Evolutionary conservation across 2,329 filamentous ascomycete genomes (phyloP).

Genomic region (Triangularia verruculosa): DNA sequence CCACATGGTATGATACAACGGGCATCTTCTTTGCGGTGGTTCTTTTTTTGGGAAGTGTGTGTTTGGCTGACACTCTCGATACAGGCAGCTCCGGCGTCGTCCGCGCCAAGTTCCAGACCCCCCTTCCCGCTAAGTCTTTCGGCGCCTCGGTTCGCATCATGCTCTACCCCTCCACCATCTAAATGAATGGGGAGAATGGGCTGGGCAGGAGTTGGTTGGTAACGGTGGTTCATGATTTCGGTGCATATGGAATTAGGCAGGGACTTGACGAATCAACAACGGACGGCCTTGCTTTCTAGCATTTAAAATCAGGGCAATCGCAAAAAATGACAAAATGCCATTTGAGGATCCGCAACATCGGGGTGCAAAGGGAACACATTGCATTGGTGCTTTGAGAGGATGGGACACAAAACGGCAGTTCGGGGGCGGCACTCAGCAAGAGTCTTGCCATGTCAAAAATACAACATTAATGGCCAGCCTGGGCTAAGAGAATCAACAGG

Average conservation of each 20-base stretch:
- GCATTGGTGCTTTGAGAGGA: constrained; percentile 19
- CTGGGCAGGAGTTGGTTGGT: constrained; percentile 59
- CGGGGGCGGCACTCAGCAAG: constrained; percentile 13
- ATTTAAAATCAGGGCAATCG: constrained; percentile 49
- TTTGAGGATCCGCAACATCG: constrained; percentile 27
- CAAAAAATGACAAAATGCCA: constrained; percentile 30
- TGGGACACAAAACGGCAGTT: constrained; percentile 19
- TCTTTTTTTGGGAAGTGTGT: not conserved
- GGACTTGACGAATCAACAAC: constrained; percentile 42
- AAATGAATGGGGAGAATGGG: constrained; percentile 36
- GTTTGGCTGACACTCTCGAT: constrained; percentile 12
- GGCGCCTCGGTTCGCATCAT: constrained; percentile 94
- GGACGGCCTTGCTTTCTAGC: constrained; percentile 49
- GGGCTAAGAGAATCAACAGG: constrained; percentile 24
- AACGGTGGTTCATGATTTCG: constrained; percentile 60
- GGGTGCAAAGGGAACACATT: constrained; percentile 22
- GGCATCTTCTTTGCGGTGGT: constrained; percentile 22
- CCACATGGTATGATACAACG: constrained; percentile 70
- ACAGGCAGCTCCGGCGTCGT: constrained; percentile 96
- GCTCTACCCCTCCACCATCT: constrained; percentile 98
- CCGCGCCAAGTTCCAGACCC: constrained; percentile 93
- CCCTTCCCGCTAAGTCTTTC: constrained; percentile 95
- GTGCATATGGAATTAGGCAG: constrained; percentile 54
- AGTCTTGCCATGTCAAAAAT: constrained; percentile 21
- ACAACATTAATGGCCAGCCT: constrained; percentile 25